These are phyloP conservation scores for Trichomonascaceae sp. DNA, from an alignment of 1,139 yeast species.

Conservation along the genomic window DNA sequence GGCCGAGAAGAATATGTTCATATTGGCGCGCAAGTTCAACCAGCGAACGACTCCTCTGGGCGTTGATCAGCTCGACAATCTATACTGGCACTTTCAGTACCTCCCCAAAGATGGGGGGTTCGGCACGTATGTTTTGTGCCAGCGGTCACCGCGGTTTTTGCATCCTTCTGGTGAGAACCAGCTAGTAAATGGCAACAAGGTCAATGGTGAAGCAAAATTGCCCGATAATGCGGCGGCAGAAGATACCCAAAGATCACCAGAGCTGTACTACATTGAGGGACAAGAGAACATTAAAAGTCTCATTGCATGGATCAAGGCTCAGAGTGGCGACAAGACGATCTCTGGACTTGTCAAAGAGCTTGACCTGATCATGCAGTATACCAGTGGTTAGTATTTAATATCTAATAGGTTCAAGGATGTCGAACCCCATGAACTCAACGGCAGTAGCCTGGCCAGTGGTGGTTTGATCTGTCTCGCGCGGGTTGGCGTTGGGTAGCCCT, in stretches of 20 bases:
- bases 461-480: no score
- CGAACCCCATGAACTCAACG: no score
- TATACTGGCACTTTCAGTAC: constrained; percentile 28
- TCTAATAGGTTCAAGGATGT: no score
- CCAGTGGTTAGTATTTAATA: no score
- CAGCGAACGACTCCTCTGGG: constrained; percentile 25
- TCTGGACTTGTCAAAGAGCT: constrained; percentile 7
- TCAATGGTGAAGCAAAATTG: neutral
- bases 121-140: constrained; percentile 26
- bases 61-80: constrained; percentile 23
- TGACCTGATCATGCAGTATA: no score
- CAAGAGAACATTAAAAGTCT: constrained; percentile 13
- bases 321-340: constrained; percentile 8
- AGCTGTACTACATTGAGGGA: constrained; percentile 16
- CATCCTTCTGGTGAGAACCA: constrained; percentile 8
- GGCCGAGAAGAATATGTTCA: constrained; percentile 18
- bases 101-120: constrained; percentile 19
- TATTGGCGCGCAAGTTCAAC: constrained; percentile 17
- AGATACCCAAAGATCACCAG: neutral
- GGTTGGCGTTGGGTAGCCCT: no score
- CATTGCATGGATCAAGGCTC: constrained; percentile 16
- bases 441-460: no score
- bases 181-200: constrained; percentile 3
- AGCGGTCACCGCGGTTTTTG: constrained; percentile 10
- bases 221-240: neutral